Percentiles rank a stretch among this genome's conserved stretches.
Evolutionary conservation across 805 yeast species (phyloP).

Genomic region (Saccharomycopsis schoenii): DNA sequence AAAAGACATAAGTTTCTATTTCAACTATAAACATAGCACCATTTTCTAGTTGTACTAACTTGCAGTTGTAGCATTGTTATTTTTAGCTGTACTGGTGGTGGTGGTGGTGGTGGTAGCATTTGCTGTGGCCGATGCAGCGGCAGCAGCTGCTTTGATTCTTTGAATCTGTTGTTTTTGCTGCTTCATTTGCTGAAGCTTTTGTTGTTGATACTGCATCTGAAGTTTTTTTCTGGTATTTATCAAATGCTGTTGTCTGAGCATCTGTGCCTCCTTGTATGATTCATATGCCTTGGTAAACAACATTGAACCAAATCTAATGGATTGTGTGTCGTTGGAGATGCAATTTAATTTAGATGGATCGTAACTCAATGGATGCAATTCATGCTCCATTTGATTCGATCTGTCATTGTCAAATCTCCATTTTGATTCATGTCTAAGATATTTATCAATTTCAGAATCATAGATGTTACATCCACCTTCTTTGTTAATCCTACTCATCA

Average conservation of each 20-base stretch:
- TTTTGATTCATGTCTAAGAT: constrained; percentile 44
- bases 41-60: not conserved
- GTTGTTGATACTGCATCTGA: constrained; percentile 24
- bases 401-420: constrained; percentile 61
- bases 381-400: constrained; percentile 28
- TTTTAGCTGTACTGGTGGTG: not conserved
- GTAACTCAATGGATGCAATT: constrained; percentile 45
- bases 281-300: constrained; percentile 79
- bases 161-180: constrained; percentile 6
- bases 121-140: not conserved
- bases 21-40: not conserved
- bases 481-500: constrained; percentile 8
- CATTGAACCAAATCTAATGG: constrained; percentile 88
- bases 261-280: constrained; percentile 61
- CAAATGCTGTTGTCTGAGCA: constrained; percentile 49
- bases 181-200: constrained; percentile 19
- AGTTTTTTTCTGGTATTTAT: constrained; percentile 22
- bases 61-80: not conserved
- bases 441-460: constrained; percentile 35
- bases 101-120: not conserved
- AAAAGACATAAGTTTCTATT: not conserved
- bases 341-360: constrained; percentile 81
- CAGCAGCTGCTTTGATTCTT: not conserved
- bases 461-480: constrained; percentile 32
- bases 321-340: constrained; percentile 78